phyloP scores from a whole-genome alignment of 306 rosid species.

The Prunus mira region DNA sequence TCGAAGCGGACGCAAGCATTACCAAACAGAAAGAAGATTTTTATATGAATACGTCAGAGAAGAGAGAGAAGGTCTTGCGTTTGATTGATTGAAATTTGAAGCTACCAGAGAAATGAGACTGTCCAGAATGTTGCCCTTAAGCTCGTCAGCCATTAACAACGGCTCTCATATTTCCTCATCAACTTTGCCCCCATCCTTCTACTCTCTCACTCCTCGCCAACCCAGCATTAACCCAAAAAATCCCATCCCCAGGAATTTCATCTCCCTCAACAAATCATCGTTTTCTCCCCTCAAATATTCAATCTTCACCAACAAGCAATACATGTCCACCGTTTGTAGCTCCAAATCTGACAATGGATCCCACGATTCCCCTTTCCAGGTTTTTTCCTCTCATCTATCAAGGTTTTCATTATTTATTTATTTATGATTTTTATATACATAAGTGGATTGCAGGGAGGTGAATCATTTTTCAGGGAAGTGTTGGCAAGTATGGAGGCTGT shows the following conservation, averaged over 20 bases:
- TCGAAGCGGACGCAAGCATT: too few relatives aligned
- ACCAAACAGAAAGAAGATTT: not conserved
- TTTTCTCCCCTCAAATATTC: not conserved
- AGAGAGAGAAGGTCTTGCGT: too few relatives aligned
- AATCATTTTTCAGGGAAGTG: conserved; percentile 67
- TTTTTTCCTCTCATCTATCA: not conserved
- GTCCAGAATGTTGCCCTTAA: conserved; percentile 25
- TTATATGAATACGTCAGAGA: too few relatives aligned
- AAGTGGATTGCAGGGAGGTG: conserved; percentile 49
- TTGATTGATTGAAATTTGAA: too few relatives aligned
- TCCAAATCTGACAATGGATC: conserved; percentile 31
- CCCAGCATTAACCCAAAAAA: conserved; percentile 1
- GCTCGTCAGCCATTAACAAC: conserved; percentile 16
- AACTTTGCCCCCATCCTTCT: conserved; percentile 3
- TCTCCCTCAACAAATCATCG: conserved; percentile 21
- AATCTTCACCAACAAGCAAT: conserved; percentile 20
- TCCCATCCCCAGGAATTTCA: not conserved
- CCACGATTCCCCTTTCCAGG: conserved; percentile 47
- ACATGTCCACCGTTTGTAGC: conserved; percentile 28
- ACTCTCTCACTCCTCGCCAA: conserved; percentile 16
- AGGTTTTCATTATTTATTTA: not conserved
- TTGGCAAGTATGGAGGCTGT: conserved; percentile 71
- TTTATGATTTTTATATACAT: too few relatives aligned
- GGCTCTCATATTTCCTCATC: conserved; percentile 10
- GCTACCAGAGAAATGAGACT: conserved; percentile 7